phyloP scores from a whole-genome alignment of 176 grass and related monocot genomes.

The Musa acuminata region DNA sequence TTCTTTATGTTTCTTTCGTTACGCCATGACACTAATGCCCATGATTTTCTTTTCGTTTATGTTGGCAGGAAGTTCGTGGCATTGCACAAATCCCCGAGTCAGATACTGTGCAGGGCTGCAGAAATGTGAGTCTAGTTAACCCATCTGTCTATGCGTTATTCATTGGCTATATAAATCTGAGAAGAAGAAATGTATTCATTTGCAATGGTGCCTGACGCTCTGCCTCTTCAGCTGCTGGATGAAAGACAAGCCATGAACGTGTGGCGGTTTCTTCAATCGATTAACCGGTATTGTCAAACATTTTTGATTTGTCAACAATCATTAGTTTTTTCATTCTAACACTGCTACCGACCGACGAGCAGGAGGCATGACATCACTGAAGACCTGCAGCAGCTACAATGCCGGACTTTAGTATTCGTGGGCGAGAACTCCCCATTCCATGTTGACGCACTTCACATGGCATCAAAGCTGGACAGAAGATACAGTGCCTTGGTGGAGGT shows the following conservation, averaged over 20 bases:
- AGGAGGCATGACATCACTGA: slow-evolving; percentile 15
- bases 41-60: neutral
- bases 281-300: neutral
- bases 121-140: slow-evolving; percentile 5
- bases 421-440: slow-evolving; percentile 13
- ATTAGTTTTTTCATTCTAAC: neutral
- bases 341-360: neutral
- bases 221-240: slow-evolving; percentile 5
- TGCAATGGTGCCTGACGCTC: too few species aligned
- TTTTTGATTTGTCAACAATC: neutral
- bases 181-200: neutral
- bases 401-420: slow-evolving; percentile 14
- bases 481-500: slow-evolving; percentile 22
- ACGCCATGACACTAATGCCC: neutral
- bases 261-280: slow-evolving; percentile 15
- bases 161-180: too few species aligned
- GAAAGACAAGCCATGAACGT: neutral
- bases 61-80: slow-evolving; percentile 4
- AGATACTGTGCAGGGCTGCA: slow-evolving; percentile 8
- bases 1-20: neutral
- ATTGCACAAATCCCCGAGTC: slow-evolving; percentile 1
- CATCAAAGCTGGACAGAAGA: slow-evolving; percentile 10
- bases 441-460: slow-evolving; percentile 18
- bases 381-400: slow-evolving; percentile 1
- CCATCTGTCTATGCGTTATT: too few species aligned